A percentile compares a stretch with the other conserved stretches of the same genome.
phyloP scores from a whole-genome alignment of 331 rosid genomes.

The Saraca asoca region DNA sequence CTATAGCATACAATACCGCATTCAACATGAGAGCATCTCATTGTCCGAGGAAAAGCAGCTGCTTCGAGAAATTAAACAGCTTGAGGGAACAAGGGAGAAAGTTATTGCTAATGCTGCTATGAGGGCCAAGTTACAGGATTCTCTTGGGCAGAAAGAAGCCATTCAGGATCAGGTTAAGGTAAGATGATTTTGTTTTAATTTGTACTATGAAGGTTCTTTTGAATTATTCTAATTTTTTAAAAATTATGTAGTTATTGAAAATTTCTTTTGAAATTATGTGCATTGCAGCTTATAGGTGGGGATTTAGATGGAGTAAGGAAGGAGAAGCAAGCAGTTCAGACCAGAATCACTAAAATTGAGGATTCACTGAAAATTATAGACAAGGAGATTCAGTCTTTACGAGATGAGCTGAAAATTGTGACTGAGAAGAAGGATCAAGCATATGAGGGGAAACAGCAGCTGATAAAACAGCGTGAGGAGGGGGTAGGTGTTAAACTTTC shows the following conservation, averaged over 20 bases:
- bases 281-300: slow-evolving; percentile 74
- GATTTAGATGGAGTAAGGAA: slow-evolving; percentile 91
- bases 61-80: slow-evolving; percentile 86
- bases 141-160: slow-evolving; percentile 68
- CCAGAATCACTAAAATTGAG: slow-evolving; percentile 82
- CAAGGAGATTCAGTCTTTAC: slow-evolving; percentile 60
- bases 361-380: slow-evolving; percentile 58
- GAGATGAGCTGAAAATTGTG: slow-evolving; percentile 61
- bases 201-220: slow-evolving; percentile 2
- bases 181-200: slow-evolving; percentile 34
- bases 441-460: slow-evolving; percentile 62
- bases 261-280: slow-evolving; percentile 27
- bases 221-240: too few species aligned
- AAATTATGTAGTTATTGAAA: not conserved
- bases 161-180: slow-evolving; percentile 92
- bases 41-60: slow-evolving; percentile 84
- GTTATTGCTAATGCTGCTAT: slow-evolving; percentile 80
- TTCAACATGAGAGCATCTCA: slow-evolving; percentile 93
- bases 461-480: slow-evolving; percentile 74
- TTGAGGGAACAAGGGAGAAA: slow-evolving; percentile 87
- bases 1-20: slow-evolving; percentile 71
- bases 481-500: slow-evolving; percentile 56
- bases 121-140: slow-evolving; percentile 86
- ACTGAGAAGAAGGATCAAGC: slow-evolving; percentile 72
- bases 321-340: slow-evolving; percentile 71